Conservation (phyloP, 78 protist genomes). For the Dictyostelium purpureum region DNA sequence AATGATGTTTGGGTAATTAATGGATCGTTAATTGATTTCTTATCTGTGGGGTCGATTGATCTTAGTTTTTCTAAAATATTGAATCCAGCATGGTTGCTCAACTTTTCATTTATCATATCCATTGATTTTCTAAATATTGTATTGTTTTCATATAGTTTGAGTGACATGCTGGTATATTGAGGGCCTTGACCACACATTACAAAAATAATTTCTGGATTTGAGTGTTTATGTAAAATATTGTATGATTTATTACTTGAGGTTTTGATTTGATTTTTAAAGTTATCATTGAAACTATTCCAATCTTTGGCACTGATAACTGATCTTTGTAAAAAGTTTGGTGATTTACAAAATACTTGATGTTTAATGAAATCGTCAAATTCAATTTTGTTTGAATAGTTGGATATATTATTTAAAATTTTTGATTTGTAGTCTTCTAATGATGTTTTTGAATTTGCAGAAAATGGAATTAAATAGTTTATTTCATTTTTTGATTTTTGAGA, state of each 20-base stretch:
- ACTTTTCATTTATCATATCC: conserved; percentile 64
- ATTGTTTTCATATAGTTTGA: background rate
- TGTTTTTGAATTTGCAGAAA: background rate
- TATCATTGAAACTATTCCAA: background rate
- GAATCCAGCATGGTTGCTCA: background rate
- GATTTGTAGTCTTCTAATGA: background rate
- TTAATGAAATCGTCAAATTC: conserved; percentile 12
- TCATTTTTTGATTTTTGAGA: background rate
- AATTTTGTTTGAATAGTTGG: background rate
- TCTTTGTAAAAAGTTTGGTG: background rate
- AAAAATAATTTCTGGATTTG: background rate
- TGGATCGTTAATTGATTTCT: background rate
- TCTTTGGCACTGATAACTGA: background rate
- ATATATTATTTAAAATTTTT: background rate
- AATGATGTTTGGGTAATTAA: conserved; percentile 40
- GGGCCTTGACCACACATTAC: conserved; percentile 14
- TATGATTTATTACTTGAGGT: conserved; percentile 50
- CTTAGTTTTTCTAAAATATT: conserved; percentile 34
- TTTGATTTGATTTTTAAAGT: background rate
- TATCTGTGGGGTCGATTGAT: background rate
- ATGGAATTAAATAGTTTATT: background rate
- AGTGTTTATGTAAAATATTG: background rate
- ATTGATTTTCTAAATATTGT: background rate
- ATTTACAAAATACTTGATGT: background rate
- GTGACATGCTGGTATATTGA: background rate